Percentiles rank a stretch among this genome's conserved stretches.
Conservation (phyloP, 257 asterid genomes). For the Forsythia viridissima region DNA sequence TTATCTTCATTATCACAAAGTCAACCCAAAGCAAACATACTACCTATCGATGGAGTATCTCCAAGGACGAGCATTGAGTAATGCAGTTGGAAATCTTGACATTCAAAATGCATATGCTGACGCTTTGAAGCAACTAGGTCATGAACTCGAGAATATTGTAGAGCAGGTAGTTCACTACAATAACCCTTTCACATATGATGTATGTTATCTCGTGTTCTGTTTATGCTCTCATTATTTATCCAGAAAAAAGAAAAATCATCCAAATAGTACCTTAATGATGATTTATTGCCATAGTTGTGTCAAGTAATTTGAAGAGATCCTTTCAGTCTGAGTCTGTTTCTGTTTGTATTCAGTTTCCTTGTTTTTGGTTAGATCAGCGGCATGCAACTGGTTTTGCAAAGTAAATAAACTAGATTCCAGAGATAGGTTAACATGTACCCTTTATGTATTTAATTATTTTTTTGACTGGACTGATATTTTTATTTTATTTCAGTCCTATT, state of each 20-base stretch:
- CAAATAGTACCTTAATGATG: background rate
- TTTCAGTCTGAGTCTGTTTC: background rate
- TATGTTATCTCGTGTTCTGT: background rate
- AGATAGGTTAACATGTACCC: background rate
- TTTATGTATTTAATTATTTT: background rate
- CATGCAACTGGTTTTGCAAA: background rate
- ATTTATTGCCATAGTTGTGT: background rate
- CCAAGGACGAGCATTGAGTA: constrained; percentile 96
- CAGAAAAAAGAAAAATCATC: background rate
- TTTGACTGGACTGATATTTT: background rate
- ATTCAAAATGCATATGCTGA: constrained; percentile 80
- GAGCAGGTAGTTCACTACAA: constrained; percentile 69
- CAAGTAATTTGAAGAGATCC: background rate
- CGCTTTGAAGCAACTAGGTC: constrained; percentile 85
- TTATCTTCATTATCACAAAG: constrained; percentile 79
- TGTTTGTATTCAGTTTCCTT: constrained; percentile 5
- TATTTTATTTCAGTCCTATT: background rate
- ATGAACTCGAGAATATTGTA: constrained; percentile 79
- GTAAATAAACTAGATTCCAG: background rate
- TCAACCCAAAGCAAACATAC: constrained; percentile 95
- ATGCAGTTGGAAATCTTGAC: constrained; percentile 93
- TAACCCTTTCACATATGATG: constrained; percentile 15
- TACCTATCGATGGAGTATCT: constrained; percentile 98
- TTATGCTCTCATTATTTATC: background rate
- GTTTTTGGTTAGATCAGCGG: background rate